A percentile compares a stretch with the other conserved stretches of the same genome.
Conservation (phyloP, 176 grass and related monocot species). For the Elaeis guineensis region DNA sequence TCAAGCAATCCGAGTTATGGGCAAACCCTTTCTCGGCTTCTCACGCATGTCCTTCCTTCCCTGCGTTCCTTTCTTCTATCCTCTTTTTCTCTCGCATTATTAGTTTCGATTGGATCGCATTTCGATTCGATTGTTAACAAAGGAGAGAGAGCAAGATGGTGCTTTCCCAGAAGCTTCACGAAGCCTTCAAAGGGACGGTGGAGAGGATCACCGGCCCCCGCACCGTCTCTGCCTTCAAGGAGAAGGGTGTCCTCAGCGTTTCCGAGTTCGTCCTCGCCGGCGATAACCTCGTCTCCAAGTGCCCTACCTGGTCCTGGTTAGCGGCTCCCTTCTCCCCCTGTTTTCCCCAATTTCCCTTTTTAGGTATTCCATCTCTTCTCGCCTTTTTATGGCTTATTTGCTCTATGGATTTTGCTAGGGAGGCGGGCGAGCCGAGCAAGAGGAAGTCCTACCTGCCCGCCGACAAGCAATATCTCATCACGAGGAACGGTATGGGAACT, state of each 20-base stretch:
- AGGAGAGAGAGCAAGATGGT: slow-evolving; percentile 25
- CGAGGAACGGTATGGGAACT: slow-evolving; percentile 67
- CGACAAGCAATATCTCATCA: slow-evolving; percentile 84
- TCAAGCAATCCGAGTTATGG: no score
- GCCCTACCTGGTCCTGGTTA: slow-evolving; percentile 97
- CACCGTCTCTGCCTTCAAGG: slow-evolving; percentile 84
- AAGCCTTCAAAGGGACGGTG: slow-evolving; percentile 72
- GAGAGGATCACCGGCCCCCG: slow-evolving; percentile 69
- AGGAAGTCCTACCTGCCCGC: slow-evolving; percentile 58
- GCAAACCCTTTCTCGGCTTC: no score
- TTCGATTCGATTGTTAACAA: no score
- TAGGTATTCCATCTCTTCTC: background rate
- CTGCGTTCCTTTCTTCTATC: no score
- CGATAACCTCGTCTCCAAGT: slow-evolving; percentile 98
- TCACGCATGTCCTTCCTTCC: no score
- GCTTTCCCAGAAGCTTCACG: slow-evolving; percentile 67
- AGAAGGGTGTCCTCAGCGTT: slow-evolving; percentile 91
- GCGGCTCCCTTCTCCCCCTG: background rate
- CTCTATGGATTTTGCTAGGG: slow-evolving; percentile 45
- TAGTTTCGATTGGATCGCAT: no score
- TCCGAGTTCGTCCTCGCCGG: slow-evolving; percentile 90
- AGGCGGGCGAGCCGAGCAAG: slow-evolving; percentile 78
- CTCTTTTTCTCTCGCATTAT: no score
- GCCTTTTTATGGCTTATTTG: background rate
- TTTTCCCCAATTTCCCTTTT: background rate